Evolutionary conservation across 2,329 filamentous ascomycete genomes (phyloP), one percentile per base, ranked within the genome.

Genomic region (Scopulariopsis brevicaulis): DNA sequence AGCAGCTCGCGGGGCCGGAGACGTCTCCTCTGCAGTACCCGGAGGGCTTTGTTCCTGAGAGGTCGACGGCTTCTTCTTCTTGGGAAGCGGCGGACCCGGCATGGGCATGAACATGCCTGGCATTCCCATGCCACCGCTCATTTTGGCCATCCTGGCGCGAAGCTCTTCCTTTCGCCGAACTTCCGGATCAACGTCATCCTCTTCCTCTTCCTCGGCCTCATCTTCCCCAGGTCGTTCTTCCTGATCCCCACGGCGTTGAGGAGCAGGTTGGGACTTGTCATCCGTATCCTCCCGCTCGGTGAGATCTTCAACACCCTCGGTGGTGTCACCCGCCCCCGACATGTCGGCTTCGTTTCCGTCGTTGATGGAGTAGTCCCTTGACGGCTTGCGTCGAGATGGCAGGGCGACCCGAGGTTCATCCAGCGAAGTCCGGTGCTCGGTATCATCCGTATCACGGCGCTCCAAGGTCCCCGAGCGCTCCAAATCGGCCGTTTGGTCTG

Each of bases 111-210:
- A 95, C 85, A 97, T 94, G 65, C 90, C 90, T 68, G 90, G 85
- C 87, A 97, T 96, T 53, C 90, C 90, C 90, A 96, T 96, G 24
- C 93, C 93, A 58, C 93, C 93, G 64, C 93, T 96, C 87, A 99
- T 94, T 74, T 96, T 96, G 53, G 94, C 94, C 90, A 99, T 99
- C 65, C 94, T 85, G 61, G 94, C 91, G 60, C 94, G 84, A 35
- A 99, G 78, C 69, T 96, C 93, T 72, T 96, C 85, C 68, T 87
- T 89, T 56, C 92, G 86, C 63, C 83, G 85, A 24, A 90, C 79
- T 69, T 99, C 94, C 1, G 91, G 90, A 66, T 97, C 92, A 56
- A 95, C 77, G 18, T 96, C 90, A 32, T 92, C 89, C 54, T 92
- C 89, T 35, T 90, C 87, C 22, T 88, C 87, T n/a, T 86, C 86